Base-by-base conservation (phyloP, 2,329 filamentous ascomycete genomes). In the Alternaria arborescens region DNA sequence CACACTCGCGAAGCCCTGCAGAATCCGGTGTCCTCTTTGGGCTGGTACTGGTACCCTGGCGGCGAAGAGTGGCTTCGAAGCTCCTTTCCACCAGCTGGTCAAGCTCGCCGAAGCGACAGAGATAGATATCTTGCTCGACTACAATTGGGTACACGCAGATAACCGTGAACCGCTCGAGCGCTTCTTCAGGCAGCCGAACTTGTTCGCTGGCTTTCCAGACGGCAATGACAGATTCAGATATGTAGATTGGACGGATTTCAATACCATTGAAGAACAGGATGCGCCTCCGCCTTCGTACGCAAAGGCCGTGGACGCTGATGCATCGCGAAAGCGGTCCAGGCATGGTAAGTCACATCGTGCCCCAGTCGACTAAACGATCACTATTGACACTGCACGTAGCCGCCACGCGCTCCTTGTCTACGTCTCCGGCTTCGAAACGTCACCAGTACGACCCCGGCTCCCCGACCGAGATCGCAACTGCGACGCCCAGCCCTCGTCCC, bases 91-190 rank as follows among this genome's bases (percentile, higher is more conserved):
- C 28, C 47, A 50, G 11, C 55, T 69, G 6, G 48, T 40, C 2
- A 46, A 60, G 12, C 61, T 69, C 26, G 62, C 66, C 28, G 51
- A 57, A 52, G 64, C 68, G 18, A 65, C 58, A 22, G 28, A 62
- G 4, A 18, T 69, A 8, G 3, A 58, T 10, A 42, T 70, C 8
- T 16, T 66, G 3, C 67, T 70, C 16, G 66, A 70, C 47, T 62
- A 55, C 55, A 65, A 66, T 22, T 69, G 63, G 64, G 41, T 70
- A 12, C 62, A 66, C 16, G 58, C 47, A 12, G 52, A 64, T 5
- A 58, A 58, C 4, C 61, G 56, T 22, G 52, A 41, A 4, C 30
- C 32, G 20, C 63, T 69, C 14, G 41, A 61, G 11, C 36, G 30
- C 4, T 36, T 70, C 1, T 22, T 69, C 24, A 50, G 26, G 32